Evolutionary conservation across 768 basidiomycete genomes (phyloP).

Genomic region (Russula sp.): DNA sequence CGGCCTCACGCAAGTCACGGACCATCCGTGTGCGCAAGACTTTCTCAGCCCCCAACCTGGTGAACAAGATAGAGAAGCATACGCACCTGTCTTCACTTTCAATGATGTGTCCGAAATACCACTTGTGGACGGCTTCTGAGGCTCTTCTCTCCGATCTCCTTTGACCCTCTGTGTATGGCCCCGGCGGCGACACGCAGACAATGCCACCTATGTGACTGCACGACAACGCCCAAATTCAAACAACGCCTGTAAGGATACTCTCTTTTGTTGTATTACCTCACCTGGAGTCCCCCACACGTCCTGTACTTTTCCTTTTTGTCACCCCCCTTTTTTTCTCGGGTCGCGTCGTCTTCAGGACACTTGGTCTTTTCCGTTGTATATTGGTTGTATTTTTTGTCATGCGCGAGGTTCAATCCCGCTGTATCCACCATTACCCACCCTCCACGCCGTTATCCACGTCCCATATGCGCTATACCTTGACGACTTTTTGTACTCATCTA

Average conservation of each 20-base stretch:
- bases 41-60: not conserved
- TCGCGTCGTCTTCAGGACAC: conserved; percentile 16
- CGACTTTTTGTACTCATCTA: conserved; percentile 20
- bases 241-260: conserved; percentile 17
- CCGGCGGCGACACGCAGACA: conserved; percentile 15
- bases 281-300: conserved; percentile 15
- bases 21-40: conserved; percentile 12
- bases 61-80: conserved; percentile 17
- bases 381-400: conserved; percentile 22
- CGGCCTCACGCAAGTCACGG: conserved; percentile 3
- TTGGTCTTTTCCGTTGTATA: conserved; percentile 21
- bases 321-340: conserved; percentile 11
- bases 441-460: conserved; percentile 7
- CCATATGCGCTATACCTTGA: conserved; percentile 19
- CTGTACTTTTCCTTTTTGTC: conserved; percentile 6
- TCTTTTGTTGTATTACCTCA: conserved; percentile 14
- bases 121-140: conserved; percentile 17
- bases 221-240: not conserved
- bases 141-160: not conserved
- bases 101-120: conserved; percentile 15
- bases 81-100: conserved; percentile 22
- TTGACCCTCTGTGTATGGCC: conserved; percentile 3
- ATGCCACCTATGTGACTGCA: conserved; percentile 9
- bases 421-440: conserved; percentile 16
- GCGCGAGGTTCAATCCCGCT: conserved; percentile 20